Conservation (phyloP, 192 early-diverging fungal genomes). For the Spinellus fusiger region DNA sequence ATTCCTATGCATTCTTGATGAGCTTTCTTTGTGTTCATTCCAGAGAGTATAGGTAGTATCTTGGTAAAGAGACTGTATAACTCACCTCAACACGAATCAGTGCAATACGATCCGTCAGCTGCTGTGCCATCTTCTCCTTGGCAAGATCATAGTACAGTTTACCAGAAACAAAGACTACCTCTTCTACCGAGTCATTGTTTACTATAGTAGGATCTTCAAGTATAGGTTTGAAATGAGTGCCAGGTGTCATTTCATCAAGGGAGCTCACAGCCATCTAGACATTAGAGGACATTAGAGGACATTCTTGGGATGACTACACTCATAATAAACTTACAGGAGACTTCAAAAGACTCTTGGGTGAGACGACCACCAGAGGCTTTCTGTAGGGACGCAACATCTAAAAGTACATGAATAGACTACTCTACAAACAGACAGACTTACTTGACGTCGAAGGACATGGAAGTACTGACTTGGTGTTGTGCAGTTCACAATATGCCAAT, state of each 20-base stretch:
- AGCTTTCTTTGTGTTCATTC: background rate
- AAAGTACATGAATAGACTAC: slow-evolving; percentile 5
- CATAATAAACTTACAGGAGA: slow-evolving; percentile 44
- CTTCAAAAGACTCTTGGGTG: slow-evolving; percentile 67
- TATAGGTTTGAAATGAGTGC: slow-evolving; percentile 82
- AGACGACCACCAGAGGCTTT: slow-evolving; percentile 87
- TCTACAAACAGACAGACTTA: slow-evolving; percentile 16
- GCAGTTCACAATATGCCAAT: slow-evolving; percentile 91
- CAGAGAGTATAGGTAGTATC: too few relatives aligned
- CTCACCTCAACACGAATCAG: slow-evolving; percentile 74
- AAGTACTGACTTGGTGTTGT: slow-evolving; percentile 95
- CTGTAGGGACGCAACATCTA: slow-evolving; percentile 81
- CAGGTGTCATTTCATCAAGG: slow-evolving; percentile 77
- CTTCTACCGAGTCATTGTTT: slow-evolving; percentile 39
- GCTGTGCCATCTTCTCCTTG: slow-evolving; percentile 64
- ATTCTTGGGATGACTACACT: too few relatives aligned
- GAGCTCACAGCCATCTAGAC: slow-evolving; percentile 50
- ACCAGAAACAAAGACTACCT: slow-evolving; percentile 84
- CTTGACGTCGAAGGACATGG: slow-evolving; percentile 90
- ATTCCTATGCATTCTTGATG: slow-evolving; percentile 42
- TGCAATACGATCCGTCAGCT: slow-evolving; percentile 56
- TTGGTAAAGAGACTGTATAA: background rate
- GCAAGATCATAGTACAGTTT: slow-evolving; percentile 91
- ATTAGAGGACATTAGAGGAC: too few relatives aligned
- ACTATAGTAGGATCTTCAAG: slow-evolving; percentile 55